A percentile compares a stretch with the other conserved stretches of the same genome.
These are phyloP conservation scores for Teratosphaeriaceae sp. DNA, from an alignment of 2,329 filamentous ascomycete species.

Conservation along the genomic window DNA sequence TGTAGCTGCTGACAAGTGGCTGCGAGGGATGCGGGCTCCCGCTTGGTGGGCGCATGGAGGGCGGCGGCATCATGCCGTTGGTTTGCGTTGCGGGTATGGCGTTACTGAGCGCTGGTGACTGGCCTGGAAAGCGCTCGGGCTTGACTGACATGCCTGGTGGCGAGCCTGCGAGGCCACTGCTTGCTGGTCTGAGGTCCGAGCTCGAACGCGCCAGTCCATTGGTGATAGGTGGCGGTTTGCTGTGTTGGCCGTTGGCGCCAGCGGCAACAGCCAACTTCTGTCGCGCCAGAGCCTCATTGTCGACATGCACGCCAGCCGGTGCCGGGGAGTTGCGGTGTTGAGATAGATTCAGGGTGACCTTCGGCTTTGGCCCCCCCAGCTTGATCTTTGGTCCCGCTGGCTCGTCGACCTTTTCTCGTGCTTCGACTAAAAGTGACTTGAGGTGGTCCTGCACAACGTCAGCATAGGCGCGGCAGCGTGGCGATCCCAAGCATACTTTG, in stretches of 20 bases:
- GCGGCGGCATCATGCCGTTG: slow-evolving; percentile 28
- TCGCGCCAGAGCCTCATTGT: slow-evolving; percentile 47
- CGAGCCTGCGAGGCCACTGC: slow-evolving; percentile 30
- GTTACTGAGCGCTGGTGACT: slow-evolving; percentile 38
- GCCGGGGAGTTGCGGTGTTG: slow-evolving; percentile 29
- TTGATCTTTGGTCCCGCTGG: slow-evolving; percentile 72
- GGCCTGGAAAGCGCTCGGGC: slow-evolving; percentile 29
- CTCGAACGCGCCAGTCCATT: slow-evolving; percentile 26
- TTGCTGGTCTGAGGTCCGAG: slow-evolving; percentile 30
- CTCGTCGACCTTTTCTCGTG: slow-evolving; percentile 65
- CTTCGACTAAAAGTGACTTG: slow-evolving; percentile 59
- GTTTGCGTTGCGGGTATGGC: slow-evolving; percentile 27
- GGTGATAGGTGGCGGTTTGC: slow-evolving; percentile 18
- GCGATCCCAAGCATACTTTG: slow-evolving; percentile 51
- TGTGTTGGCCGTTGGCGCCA: slow-evolving; percentile 38
- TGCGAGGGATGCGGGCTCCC: slow-evolving; percentile 20
- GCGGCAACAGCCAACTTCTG: slow-evolving; percentile 47
- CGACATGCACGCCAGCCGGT: slow-evolving; percentile 45
- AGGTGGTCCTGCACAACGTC: slow-evolving; percentile 56
- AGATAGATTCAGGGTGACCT: slow-evolving; percentile 34
- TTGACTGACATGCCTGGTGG: slow-evolving; percentile 34
- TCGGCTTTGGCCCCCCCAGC: slow-evolving; percentile 46
- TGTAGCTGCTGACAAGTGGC: slow-evolving; percentile 21
- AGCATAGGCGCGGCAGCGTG: slow-evolving; percentile 3
- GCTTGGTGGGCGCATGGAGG: slow-evolving; percentile 22